A percentile compares a stretch with the other conserved stretches of the same genome.
Evolutionary conservation across 192 early-diverging fungal species (phyloP).

Genomic region (Backusella liffmaniae): DNA sequence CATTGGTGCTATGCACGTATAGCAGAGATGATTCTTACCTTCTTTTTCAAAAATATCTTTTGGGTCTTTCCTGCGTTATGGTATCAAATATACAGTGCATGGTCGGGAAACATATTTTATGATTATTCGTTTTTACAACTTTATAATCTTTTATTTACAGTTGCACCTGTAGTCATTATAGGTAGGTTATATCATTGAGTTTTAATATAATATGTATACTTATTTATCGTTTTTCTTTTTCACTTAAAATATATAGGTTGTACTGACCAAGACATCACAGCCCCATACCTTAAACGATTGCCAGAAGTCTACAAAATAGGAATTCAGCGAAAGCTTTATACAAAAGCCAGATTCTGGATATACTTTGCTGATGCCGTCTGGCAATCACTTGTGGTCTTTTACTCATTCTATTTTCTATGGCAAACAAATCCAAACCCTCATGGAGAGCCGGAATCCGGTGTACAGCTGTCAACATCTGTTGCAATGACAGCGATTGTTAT

Average conservation of each 20-base stretch:
- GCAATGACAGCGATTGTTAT: conserved; percentile 76
- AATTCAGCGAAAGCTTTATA: conserved; percentile 81
- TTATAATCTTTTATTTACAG: conserved; percentile 79
- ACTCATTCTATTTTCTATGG: conserved; percentile 66
- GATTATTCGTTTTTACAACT: conserved; percentile 89
- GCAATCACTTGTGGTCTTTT: conserved; percentile 89
- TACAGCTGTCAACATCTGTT: conserved; percentile 78
- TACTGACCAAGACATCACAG: conserved; percentile 74
- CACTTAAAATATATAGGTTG: conserved; percentile 32
- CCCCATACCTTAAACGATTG: conserved; percentile 50
- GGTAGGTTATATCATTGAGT: conserved; percentile 33
- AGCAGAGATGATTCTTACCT: conserved; percentile 87
- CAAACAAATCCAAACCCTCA: conserved; percentile 48
- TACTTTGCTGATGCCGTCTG: conserved; percentile 91
- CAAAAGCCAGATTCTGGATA: conserved; percentile 78
- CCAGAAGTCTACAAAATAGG: conserved; percentile 80
- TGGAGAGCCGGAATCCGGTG: conserved; percentile 55
- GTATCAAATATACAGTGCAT: conserved; percentile 90
- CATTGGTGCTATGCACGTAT: conserved; percentile 89
- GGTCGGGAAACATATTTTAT: conserved; percentile 91
- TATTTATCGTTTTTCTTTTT: conserved; percentile 3
- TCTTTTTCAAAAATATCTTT: conserved; percentile 96
- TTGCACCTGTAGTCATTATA: conserved; percentile 64
- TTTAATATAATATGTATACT: background rate
- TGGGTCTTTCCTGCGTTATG: conserved; percentile 92